Base-by-base conservation (phyloP, 306 rosid species). In the Acacia crassicarpa region DNA sequence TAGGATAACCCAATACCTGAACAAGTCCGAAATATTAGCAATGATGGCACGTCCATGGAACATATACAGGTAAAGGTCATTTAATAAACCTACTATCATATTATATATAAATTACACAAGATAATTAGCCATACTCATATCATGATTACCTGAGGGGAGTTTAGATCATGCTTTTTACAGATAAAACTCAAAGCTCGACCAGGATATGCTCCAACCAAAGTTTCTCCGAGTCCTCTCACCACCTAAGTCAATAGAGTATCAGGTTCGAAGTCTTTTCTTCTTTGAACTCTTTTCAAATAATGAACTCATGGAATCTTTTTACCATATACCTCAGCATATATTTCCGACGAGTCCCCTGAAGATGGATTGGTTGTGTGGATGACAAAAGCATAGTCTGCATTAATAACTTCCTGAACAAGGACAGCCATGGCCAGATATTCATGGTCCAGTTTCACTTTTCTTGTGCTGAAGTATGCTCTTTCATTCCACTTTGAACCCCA, bases 401-500 rank as follows among this genome's bases (percentile, higher is more conserved):
- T 93, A 53, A 95, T 83, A 82, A 95, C 91, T 88, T 95, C 98
- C 90, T 95, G 99, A 82, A 93, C 97, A 85, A 95, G 97, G 84
- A 95, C 99, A 59, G 99, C 95, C 99, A 95, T 93, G 88, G 94
- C 91, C 79, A 95, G 97, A 88, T 82, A 88, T 8, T 95, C 98
- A 66, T 95, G 99, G 76, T 95, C 94, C 56, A 95, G 76, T 81
- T 93, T 95, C 80, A 95, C 95, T 91, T 93, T 95, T 92, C 92
- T 88, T 15, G 97, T 92, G 93, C 99, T 95, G 92, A 90, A 95
- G 88, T 93, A 95, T 40, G 99, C 99, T 78, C 99, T 89, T 87
- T 95, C 99, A 46, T 95, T 95, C 99, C 99, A 95, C 90, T 95
- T 95, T 65, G 99, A 95, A 83, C 92, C 99, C 99, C 99, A 95